A percentile compares a stretch with the other conserved stretches of the same genome.
phyloP scores from a whole-genome alignment of 2,329 filamentous ascomycete genomes.

The Colletotrichum chlorophyti region DNA sequence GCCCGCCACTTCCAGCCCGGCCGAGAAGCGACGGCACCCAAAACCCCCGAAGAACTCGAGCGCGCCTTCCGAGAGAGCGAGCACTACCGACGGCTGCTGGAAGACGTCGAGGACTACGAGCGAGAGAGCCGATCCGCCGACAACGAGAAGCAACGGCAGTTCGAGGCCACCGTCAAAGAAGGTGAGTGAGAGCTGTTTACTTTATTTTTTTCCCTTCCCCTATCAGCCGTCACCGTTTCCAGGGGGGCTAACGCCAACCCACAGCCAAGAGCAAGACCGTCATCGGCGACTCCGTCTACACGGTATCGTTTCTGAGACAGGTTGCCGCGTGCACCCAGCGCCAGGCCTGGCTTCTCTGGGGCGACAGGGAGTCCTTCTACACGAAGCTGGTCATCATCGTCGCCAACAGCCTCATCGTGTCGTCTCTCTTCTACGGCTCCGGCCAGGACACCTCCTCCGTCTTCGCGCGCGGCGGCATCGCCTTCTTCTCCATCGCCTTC shows the following conservation, averaged over 20 bases:
- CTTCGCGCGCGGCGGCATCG: constrained; percentile 4
- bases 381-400: constrained; percentile 84
- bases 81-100: constrained; percentile 60
- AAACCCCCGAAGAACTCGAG: constrained; percentile 67
- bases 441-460: constrained; percentile 36
- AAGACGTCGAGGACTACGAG: constrained; percentile 57
- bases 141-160: constrained; percentile 34
- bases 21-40: constrained; percentile 65
- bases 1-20: constrained; percentile 69
- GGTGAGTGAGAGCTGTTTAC: not conserved
- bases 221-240: no score
- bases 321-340: constrained; percentile 72
- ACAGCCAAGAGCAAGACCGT: constrained; percentile 70
- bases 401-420: constrained; percentile 75
- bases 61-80: constrained; percentile 64
- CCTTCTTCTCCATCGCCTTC: constrained; percentile 29
- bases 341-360: constrained; percentile 80
- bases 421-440: constrained; percentile 79
- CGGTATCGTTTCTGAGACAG: constrained; percentile 76
- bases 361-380: constrained; percentile 76
- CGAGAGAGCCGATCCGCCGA: constrained; percentile 42
- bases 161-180: constrained; percentile 16
- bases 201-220: no score
- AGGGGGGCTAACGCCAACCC: not conserved
- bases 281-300: constrained; percentile 75